Percentiles rank a stretch among this genome's conserved stretches.
Evolutionary conservation across 1,139 yeast species (phyloP).

Genomic region (Debaryomyces coudertii): DNA sequence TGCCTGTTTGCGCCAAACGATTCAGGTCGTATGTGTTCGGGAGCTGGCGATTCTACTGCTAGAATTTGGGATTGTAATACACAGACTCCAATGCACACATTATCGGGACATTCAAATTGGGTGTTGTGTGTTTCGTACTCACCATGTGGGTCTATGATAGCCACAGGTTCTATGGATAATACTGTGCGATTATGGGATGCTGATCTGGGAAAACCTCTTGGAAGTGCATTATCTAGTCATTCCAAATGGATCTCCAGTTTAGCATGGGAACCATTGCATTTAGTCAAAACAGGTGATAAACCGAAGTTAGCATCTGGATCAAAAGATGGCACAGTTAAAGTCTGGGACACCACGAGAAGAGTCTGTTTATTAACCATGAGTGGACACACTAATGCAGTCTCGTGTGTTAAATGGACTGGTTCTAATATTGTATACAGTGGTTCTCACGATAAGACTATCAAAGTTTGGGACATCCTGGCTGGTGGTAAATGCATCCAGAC

Average conservation of each 20-base stretch:
- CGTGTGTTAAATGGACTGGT: constrained; percentile 98
- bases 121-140: constrained; percentile 93
- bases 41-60: constrained; percentile 98
- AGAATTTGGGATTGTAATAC: constrained; percentile 97
- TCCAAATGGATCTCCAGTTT: constrained; percentile 86
- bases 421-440: constrained; percentile 82
- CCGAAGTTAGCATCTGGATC: constrained; percentile 88
- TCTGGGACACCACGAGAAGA: constrained; percentile 88
- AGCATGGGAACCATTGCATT: constrained; percentile 93
- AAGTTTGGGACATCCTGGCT: constrained; percentile 83
- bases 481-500: constrained; percentile 80
- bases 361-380: constrained; percentile 71
- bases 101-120: constrained; percentile 90
- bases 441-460: constrained; percentile 93
- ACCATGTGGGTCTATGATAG: constrained; percentile 87
- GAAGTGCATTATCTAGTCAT: constrained; percentile 79
- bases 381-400: constrained; percentile 88
- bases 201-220: constrained; percentile 70
- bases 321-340: constrained; percentile 85
- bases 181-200: constrained; percentile 89
- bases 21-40: constrained; percentile 85
- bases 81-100: constrained; percentile 81
- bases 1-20: constrained; percentile 93
- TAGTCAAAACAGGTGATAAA: constrained; percentile 61
- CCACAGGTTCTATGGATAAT: constrained; percentile 96